phyloP scores from a whole-genome alignment of 2,329 filamentous ascomycete species.

The Arthrobotrys pseudoclavata region DNA sequence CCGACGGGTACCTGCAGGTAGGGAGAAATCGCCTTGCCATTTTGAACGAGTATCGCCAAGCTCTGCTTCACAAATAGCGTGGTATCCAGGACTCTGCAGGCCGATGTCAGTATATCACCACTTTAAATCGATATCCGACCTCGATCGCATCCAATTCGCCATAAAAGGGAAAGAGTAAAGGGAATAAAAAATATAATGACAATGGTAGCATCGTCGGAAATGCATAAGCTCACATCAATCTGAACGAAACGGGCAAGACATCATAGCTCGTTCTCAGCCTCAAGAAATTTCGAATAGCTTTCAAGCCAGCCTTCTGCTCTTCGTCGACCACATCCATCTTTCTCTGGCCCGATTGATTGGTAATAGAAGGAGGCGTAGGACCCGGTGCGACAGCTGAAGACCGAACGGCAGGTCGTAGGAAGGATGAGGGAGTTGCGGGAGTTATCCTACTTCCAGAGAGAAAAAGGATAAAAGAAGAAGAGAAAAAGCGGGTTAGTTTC shows the following conservation, averaged over 20 bases:
- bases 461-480: slow-evolving; percentile 9
- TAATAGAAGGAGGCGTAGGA: slow-evolving; percentile 31
- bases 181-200: not conserved
- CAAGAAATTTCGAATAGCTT: slow-evolving; percentile 93
- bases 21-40: slow-evolving; percentile 73
- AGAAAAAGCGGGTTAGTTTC: slow-evolving; percentile 23
- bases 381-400: slow-evolving; percentile 32
- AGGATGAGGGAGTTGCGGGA: slow-evolving; percentile 60
- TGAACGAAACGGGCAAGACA: slow-evolving; percentile 94
- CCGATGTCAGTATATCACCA: not conserved
- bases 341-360: slow-evolving; percentile 26
- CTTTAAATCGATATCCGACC: not conserved
- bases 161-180: not conserved
- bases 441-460: slow-evolving; percentile 34
- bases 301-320: slow-evolving; percentile 67
- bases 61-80: slow-evolving; percentile 97
- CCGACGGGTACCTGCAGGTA: slow-evolving; percentile 16
- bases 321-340: slow-evolving; percentile 49
- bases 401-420: slow-evolving; percentile 49
- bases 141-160: slow-evolving; percentile 3
- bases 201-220: not conserved
- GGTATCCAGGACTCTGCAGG: slow-evolving; percentile 80
- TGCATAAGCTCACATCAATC: slow-evolving; percentile 75
- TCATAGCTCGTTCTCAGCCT: slow-evolving; percentile 98
- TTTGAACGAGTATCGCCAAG: slow-evolving; percentile 93